phyloP scores from a whole-genome alignment of 2,329 filamentous ascomycete species.

The Tolypocladium amazonense region DNA sequence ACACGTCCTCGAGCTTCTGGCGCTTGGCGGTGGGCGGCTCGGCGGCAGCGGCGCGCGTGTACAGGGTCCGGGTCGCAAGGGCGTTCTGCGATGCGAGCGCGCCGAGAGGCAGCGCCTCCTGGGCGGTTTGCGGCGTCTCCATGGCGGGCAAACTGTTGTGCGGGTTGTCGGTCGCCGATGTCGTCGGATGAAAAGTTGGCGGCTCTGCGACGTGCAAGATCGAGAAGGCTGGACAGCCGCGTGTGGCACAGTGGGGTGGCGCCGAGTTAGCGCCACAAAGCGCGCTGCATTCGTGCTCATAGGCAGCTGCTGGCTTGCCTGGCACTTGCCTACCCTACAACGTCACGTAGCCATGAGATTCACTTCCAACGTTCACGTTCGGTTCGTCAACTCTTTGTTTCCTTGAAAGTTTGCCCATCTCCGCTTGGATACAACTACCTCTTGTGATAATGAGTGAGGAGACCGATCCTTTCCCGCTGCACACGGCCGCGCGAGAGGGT shows the following conservation, averaged over 20 bases:
- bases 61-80: conserved; percentile 19
- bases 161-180: not conserved
- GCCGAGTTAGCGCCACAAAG: not conserved
- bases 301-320: not conserved
- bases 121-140: conserved; percentile 21
- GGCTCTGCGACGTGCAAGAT: not conserved
- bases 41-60: conserved; percentile 12
- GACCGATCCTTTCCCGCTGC: conserved; percentile 64
- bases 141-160: conserved; percentile 11
- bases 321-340: not conserved
- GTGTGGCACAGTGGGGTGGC: conserved; percentile 16
- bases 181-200: conserved; percentile 10
- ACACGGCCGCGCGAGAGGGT: conserved; percentile 78
- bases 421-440: not conserved
- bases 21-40: conserved; percentile 21
- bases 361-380: not conserved
- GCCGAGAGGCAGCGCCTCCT: conserved; percentile 22
- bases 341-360: not conserved
- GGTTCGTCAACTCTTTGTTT: not conserved
- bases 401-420: no score
- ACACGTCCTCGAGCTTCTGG: conserved; percentile 24
- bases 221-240: conserved; percentile 14
- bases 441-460: conserved; percentile 20
- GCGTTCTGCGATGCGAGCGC: conserved; percentile 24
- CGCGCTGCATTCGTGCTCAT: not conserved